Evolutionary conservation across 139 green algal species (phyloP), one percentile per base, ranked within the genome.

Genomic region (Picochlorum sp.): DNA sequence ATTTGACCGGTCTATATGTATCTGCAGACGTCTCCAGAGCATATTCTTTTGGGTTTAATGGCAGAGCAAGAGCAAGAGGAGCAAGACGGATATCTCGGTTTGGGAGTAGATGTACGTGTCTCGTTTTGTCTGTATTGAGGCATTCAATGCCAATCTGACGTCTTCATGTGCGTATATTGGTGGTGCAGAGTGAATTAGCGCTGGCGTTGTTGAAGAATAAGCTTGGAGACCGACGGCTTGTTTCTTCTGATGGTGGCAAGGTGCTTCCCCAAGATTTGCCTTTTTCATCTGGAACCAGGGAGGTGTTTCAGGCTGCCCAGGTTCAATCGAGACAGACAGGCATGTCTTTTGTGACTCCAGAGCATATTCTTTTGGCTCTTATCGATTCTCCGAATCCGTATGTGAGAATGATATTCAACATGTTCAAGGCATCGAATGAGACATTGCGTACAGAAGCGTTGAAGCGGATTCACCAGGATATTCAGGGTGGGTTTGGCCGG

Each of bases 1-100:
- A 6, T 28, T n/a, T 59, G 7, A 59, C 1, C 1, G 13, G 2
- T 47, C 1, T 14, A 8, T 2, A 47, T 45, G 10, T 10, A 24
- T 38, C 1, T 57, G 47, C 71, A 91, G 86, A 86, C 95, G 1
- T 74, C 65, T 21, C 88, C 87, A 2, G 82, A 90, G 63, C 86
- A 96, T 65, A 72, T 97, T 11, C 69, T 97, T n/a, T 81, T 97
- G 4, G 88, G 90, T 14, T 74, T 97, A 7, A 78, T 96, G 11
- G 69, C 75, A 10, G 89, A 96, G 66, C 84, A 89, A 24, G 62
- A 49, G 31, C 9, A 23, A 1, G 41, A 80, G 73, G 38, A 54
- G 3, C 34, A 41, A 41, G 34, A 41, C 34, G 89, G 84, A 38
- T 95, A 84, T 73, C 37, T 95, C 50, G 83, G 81, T 45, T 83